These are phyloP conservation scores for Tolypocladium paradoxum DNA, from an alignment of 2,329 filamentous ascomycete species.

Conservation along the genomic window DNA sequence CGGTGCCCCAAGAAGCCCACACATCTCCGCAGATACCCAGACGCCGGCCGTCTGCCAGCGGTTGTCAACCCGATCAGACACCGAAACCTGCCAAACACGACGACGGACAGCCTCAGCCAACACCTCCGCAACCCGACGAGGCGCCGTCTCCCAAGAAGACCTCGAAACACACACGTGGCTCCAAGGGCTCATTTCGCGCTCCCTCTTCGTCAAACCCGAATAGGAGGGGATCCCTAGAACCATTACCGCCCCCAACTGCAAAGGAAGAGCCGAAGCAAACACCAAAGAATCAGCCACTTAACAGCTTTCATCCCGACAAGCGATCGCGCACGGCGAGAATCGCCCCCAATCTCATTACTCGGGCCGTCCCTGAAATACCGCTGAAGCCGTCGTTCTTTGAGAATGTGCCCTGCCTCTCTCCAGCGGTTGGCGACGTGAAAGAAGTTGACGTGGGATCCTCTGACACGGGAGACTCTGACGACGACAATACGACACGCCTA, in stretches of 20 bases:
- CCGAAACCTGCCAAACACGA: not conserved
- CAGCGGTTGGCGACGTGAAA: constrained; percentile 10
- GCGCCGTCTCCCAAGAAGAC: constrained; percentile 2
- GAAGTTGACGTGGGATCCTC: constrained; percentile 9
- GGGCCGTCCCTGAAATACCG: constrained; percentile 23
- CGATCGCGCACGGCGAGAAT: constrained; percentile 19
- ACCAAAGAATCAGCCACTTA: constrained; percentile 18
- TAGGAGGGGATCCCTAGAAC: constrained; percentile 19
- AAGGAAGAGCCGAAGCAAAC: constrained; percentile 19
- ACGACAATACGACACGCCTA: not conserved
- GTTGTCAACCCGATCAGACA: not conserved
- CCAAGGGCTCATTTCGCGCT: constrained; percentile 11
- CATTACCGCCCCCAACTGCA: constrained; percentile 12
- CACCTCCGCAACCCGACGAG: constrained; percentile 2
- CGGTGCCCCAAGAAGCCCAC: not conserved
- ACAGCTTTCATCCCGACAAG: constrained; percentile 23
- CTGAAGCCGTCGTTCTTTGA: constrained; percentile 27
- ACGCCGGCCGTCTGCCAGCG: not conserved
- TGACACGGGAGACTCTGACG: constrained; percentile 6
- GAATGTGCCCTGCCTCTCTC: constrained; percentile 17
- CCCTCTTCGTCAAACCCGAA: constrained; percentile 16
- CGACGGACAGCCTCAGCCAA: not conserved
- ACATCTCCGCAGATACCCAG: not conserved
- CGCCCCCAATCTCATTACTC: constrained; percentile 12
- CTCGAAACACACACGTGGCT: constrained; percentile 5